Conservation (phyloP, 2,329 filamentous ascomycete species). For the Sporothrix schenckii region DNA sequence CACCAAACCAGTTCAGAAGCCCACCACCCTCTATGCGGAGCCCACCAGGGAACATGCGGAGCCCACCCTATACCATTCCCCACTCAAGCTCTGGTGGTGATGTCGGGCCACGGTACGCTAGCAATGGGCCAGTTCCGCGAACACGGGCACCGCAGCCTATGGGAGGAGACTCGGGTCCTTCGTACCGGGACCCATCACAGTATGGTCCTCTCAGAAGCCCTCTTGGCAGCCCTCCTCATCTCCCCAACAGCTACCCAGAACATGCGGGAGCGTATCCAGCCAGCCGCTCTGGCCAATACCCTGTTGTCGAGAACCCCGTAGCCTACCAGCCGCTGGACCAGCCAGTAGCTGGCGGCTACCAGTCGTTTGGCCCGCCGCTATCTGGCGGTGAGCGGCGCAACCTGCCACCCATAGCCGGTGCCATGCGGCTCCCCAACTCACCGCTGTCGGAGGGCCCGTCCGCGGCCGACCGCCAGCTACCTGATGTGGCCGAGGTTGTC, state of each 20-base stretch:
- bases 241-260: background rate
- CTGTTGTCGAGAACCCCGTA: background rate
- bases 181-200: constrained; percentile 7
- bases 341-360: background rate
- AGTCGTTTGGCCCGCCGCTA: constrained; percentile 6
- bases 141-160: background rate
- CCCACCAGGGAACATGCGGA: background rate
- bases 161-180: background rate
- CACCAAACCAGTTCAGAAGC: constrained; percentile 1
- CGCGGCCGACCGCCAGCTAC: background rate
- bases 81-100: background rate
- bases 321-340: background rate
- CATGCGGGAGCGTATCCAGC: background rate
- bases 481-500: constrained; percentile 14
- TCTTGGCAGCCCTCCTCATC: constrained; percentile 12
- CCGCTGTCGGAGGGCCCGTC: background rate
- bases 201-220: constrained; percentile 15
- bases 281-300: background rate
- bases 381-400: background rate
- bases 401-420: background rate
- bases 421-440: background rate
- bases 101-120: background rate
- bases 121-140: background rate
- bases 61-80: constrained; percentile 10
- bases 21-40: constrained; percentile 12